phyloP scores from a whole-genome alignment of 192 early-diverging fungal species.

The Umbelopsis vinacea region DNA sequence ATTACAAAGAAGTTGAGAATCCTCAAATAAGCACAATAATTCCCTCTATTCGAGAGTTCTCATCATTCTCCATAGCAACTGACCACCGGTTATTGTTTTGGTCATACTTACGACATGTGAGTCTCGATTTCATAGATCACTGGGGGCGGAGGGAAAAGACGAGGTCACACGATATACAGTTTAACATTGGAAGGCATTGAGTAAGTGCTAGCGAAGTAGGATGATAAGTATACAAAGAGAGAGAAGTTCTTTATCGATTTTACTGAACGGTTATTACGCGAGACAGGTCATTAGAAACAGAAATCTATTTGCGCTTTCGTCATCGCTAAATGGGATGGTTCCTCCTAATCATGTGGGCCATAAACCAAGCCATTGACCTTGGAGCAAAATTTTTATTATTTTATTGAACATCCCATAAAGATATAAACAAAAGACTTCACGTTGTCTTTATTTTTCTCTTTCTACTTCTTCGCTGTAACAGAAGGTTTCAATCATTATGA shows the following conservation, averaged over 20 bases:
- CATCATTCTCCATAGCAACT: not conserved
- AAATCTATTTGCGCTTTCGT: not conserved
- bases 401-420: too few relatives aligned
- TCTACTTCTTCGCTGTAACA: too few relatives aligned
- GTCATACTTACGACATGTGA: conserved; percentile 8
- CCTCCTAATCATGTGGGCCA: not conserved
- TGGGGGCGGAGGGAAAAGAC: not conserved
- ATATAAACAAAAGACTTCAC: too few relatives aligned
- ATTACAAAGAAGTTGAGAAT: not conserved
- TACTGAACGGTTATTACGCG: not conserved
- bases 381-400: too few relatives aligned
- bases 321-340: not conserved
- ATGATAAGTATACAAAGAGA: not conserved
- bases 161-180: not conserved
- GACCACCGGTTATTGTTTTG: not conserved
- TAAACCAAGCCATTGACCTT: not conserved
- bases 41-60: not conserved
- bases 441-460: too few relatives aligned
- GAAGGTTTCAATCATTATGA: not conserved
- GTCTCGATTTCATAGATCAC: not conserved
- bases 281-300: not conserved
- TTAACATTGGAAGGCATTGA: not conserved
- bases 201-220: not conserved
- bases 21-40: not conserved
- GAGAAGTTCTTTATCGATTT: not conserved